phyloP scores from a whole-genome alignment of 495 filamentous ascomycete genomes.

The Monascus purpureus region DNA sequence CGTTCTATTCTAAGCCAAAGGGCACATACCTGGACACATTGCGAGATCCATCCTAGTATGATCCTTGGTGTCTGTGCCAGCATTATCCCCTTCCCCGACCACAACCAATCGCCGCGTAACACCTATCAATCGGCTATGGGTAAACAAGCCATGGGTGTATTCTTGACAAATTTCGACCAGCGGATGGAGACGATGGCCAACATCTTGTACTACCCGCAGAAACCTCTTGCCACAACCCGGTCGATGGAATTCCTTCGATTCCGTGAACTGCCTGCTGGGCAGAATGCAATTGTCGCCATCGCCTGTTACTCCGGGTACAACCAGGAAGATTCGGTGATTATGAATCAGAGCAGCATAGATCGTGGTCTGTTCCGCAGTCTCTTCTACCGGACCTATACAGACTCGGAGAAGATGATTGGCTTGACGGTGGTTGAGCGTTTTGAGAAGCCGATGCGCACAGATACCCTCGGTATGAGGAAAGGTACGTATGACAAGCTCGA shows the following conservation, averaged over 20 bases:
- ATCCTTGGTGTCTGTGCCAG: constrained; percentile 94
- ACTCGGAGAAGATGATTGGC: constrained; percentile 87
- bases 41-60: constrained; percentile 99
- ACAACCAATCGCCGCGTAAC: constrained; percentile 97
- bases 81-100: constrained; percentile 99
- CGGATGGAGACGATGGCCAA: constrained; percentile 99
- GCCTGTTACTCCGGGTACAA: constrained; percentile 98
- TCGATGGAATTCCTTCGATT: constrained; percentile 99
- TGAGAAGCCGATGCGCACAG: constrained; percentile 79
- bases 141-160: constrained; percentile 99
- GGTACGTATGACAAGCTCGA: constrained; percentile 98
- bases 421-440: constrained; percentile 81
- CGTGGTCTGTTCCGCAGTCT: constrained; percentile 93
- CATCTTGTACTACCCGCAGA: constrained; percentile 97
- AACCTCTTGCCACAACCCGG: constrained; percentile 86
- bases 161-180: constrained; percentile 86
- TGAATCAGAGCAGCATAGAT: constrained; percentile 99
- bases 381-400: constrained; percentile 93
- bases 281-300: constrained; percentile 98
- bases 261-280: constrained; percentile 88
- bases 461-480: constrained; percentile 81
- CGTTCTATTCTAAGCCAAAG: constrained; percentile 70
- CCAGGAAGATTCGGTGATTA: constrained; percentile 99
- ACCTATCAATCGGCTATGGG: constrained; percentile 99
- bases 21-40: constrained; percentile 87